phyloP scores from a whole-genome alignment of 2,329 filamentous ascomycete species.

The Sporothrix pallida region DNA sequence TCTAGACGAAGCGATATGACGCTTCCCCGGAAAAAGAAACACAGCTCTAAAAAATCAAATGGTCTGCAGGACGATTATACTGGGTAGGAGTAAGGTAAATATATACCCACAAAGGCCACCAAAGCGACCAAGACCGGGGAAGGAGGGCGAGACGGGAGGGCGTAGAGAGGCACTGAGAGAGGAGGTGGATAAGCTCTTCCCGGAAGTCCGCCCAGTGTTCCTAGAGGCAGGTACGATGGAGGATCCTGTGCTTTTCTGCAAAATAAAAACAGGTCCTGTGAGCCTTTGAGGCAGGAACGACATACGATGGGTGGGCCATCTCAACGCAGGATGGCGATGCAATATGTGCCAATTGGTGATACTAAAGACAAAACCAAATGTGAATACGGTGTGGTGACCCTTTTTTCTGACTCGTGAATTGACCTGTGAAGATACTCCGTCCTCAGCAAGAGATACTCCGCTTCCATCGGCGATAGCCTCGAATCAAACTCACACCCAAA shows the following conservation, averaged over 20 bases:
- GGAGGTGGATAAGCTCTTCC: constrained; percentile 26
- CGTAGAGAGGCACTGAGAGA: neutral
- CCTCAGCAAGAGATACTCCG: constrained; percentile 22
- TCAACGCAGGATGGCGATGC: neutral
- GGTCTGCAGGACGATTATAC: neutral
- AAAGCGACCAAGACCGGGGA: neutral
- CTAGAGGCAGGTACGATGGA: neutral
- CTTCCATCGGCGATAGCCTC: constrained; percentile 19
- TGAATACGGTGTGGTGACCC: constrained; percentile 20
- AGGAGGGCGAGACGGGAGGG: constrained; percentile 1
- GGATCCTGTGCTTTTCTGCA: neutral
- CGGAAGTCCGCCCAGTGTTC: constrained; percentile 13
- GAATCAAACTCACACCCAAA: constrained; percentile 4
- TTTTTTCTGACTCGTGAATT: neutral
- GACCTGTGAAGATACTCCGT: constrained; percentile 22
- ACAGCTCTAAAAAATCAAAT: constrained; percentile 4
- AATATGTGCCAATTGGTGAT: too few species aligned
- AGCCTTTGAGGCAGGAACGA: neutral
- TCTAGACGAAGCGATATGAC: too few species aligned
- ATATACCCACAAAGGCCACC: constrained; percentile 1
- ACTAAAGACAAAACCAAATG: neutral
- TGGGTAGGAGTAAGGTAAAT: too few species aligned
- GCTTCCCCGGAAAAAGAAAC: constrained; percentile 26
- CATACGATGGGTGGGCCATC: neutral
- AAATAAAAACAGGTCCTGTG: neutral